A percentile compares a stretch with the other conserved stretches of the same genome.
Conservation (phyloP, 2,329 filamentous ascomycete genomes). For the Cladosporium sp. region DNA sequence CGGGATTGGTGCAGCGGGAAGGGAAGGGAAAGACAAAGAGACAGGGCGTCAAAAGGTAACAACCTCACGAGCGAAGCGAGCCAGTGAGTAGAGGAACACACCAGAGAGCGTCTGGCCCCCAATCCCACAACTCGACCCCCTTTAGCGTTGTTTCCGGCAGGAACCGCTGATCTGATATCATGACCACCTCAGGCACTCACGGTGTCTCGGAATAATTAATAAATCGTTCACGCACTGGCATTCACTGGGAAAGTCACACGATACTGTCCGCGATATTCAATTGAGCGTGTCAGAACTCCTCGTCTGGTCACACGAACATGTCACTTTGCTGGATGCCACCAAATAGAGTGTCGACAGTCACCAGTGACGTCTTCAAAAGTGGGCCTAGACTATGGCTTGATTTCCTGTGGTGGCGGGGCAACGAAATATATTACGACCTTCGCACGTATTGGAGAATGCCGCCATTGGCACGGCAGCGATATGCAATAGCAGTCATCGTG, state of each 20-base stretch:
- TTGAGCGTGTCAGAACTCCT: neutral
- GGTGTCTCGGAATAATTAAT: neutral
- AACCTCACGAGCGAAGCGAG: conserved; percentile 14
- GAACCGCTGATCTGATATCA: conserved; percentile 8
- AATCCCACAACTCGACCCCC: conserved; percentile 6
- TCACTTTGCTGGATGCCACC: neutral
- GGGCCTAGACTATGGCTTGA: neutral
- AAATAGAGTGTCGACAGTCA: neutral
- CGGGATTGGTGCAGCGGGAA: conserved; percentile 1
- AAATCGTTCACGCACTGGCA: neutral
- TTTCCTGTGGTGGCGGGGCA: neutral
- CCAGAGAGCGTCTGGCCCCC: neutral
- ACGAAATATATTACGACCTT: neutral
- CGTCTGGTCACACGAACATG: neutral
- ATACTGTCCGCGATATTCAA: neutral
- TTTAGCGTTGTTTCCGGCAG: conserved; percentile 1
- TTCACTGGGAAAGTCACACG: neutral
- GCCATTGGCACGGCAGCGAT: neutral
- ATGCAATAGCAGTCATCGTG: neutral
- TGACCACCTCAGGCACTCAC: neutral
- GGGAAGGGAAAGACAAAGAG: neutral
- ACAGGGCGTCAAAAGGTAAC: conserved; percentile 13
- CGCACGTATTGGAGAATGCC: neutral
- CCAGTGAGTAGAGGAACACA: neutral
- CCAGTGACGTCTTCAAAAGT: conserved; percentile 3